phyloP scores from a whole-genome alignment of 257 asterid species.

The Solanum paucissectum region DNA sequence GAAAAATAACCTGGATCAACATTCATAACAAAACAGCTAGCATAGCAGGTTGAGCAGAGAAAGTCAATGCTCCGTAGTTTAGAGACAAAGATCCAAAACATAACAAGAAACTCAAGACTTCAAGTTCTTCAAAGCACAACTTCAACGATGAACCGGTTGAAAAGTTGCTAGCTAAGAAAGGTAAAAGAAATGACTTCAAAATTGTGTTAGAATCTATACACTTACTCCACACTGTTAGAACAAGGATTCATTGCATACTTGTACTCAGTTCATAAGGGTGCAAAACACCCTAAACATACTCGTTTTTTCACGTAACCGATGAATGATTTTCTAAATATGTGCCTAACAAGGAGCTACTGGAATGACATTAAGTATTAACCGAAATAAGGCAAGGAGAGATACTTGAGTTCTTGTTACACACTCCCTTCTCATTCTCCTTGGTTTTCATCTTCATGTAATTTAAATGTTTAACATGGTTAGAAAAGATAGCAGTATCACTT shows the following conservation, averaged over 20 bases:
- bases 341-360: neutral
- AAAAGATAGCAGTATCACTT: neutral
- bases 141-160: neutral
- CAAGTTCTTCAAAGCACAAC: neutral
- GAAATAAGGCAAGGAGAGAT: neutral
- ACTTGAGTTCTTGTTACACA: neutral
- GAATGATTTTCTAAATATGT: neutral
- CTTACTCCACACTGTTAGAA: neutral
- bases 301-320: neutral
- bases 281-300: neutral
- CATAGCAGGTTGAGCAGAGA: neutral
- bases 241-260: neutral
- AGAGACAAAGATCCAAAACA: neutral
- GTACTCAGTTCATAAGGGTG: neutral
- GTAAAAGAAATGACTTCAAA: neutral
- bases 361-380: neutral
- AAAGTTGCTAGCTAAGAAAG: neutral
- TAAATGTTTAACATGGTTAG: neutral
- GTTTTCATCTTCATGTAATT: neutral
- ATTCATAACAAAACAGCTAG: neutral
- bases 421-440: neutral
- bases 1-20: neutral
- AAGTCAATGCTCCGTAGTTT: neutral
- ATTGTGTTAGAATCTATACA: neutral
- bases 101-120: neutral